A percentile compares a stretch with the other conserved stretches of the same genome.
Conservation (phyloP, 805 yeast genomes). For the Clavispora fructus region DNA sequence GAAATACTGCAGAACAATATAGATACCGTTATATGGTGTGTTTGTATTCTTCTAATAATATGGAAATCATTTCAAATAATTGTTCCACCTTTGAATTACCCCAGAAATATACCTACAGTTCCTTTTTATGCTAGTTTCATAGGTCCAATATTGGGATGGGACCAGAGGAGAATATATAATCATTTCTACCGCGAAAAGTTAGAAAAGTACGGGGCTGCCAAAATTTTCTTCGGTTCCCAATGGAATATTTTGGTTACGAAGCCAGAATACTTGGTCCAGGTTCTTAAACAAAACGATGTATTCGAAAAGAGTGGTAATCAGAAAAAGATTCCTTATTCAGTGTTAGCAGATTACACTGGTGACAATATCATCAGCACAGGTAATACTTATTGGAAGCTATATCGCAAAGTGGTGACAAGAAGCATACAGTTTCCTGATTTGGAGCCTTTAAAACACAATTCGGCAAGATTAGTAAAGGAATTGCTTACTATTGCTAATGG, state of each 20-base stretch:
- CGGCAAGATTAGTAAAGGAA: conserved; percentile 6
- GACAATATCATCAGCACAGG: conserved; percentile 59
- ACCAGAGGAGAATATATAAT: conserved; percentile 45
- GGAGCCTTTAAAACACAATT: conserved; percentile 34
- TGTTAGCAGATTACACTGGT: conserved; percentile 51
- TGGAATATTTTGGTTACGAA: conserved; percentile 54
- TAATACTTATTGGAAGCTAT: conserved; percentile 46
- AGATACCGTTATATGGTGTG: not conserved
- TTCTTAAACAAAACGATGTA: conserved; percentile 44
- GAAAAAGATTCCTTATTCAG: conserved; percentile 51
- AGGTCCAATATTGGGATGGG: conserved; percentile 35
- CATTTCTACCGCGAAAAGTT: conserved; percentile 38
- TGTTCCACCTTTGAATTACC: conserved; percentile 48
- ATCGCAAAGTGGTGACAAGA: conserved; percentile 41
- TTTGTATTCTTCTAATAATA: not conserved
- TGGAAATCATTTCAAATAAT: conserved; percentile 8
- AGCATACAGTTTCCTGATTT: conserved; percentile 47
- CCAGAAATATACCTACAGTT: conserved; percentile 52
- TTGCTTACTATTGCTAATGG: not conserved
- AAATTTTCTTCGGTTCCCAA: conserved; percentile 54
- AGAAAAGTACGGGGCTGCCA: conserved; percentile 53
- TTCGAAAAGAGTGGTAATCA: conserved; percentile 60
- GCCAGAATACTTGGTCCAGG: conserved; percentile 42
- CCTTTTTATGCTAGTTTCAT: conserved; percentile 55
- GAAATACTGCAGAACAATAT: not conserved